Evolutionary conservation across 306 rosid genomes (phyloP).

Genomic region (Canavalia ensiformis): DNA sequence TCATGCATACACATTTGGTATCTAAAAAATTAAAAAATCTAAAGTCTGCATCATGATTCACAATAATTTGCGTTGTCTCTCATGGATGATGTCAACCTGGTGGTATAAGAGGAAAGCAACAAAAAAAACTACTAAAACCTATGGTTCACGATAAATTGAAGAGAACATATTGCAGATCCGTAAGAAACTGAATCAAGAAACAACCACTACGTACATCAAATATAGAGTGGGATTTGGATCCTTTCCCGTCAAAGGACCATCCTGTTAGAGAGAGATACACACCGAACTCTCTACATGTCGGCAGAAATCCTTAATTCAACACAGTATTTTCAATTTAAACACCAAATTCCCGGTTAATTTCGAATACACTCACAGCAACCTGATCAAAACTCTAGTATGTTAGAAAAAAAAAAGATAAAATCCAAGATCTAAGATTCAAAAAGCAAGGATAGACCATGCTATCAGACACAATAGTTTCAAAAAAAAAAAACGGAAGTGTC

Average conservation of each 20-base stretch:
- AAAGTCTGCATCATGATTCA: slow-evolving; percentile 8
- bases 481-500: neutral
- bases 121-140: neutral
- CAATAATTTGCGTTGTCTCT: neutral
- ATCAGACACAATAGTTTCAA: neutral
- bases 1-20: slow-evolving; percentile 12
- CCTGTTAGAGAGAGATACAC: neutral
- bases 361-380: neutral
- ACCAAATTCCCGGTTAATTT: neutral
- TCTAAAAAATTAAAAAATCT: neutral
- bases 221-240: neutral
- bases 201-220: slow-evolving; percentile 26
- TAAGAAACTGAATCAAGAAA: neutral
- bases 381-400: slow-evolving; percentile 7
- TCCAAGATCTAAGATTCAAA: neutral
- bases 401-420: slow-evolving; percentile 3
- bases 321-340: neutral
- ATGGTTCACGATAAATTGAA: neutral
- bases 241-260: neutral
- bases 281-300: neutral
- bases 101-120: neutral
- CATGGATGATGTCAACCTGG: neutral
- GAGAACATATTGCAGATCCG: neutral
- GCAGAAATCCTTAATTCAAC: slow-evolving; percentile 2
- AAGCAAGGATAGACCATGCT: neutral